Conservation (phyloP, 305 asterid species). For the Fraxinus xanthoxyloides region DNA sequence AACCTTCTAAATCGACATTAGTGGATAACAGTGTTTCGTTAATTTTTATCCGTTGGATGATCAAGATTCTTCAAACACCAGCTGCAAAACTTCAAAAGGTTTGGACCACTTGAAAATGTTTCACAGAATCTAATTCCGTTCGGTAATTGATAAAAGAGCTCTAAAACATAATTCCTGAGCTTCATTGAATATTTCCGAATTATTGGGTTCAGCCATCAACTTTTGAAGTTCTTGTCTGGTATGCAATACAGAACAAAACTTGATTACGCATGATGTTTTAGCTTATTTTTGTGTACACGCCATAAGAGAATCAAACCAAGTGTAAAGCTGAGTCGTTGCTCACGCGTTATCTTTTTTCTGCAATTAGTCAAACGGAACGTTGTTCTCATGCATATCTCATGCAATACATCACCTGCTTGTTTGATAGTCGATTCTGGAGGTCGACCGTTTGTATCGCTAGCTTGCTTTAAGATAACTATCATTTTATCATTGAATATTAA, state of each 20-base stretch:
- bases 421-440: neutral
- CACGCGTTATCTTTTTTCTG: neutral
- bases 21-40: neutral
- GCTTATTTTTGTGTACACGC: no score
- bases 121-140: neutral
- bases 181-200: neutral
- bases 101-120: neutral
- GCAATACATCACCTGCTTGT: slow-evolving; percentile 11
- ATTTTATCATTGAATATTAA: slow-evolving; percentile 23
- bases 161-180: neutral
- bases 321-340: neutral
- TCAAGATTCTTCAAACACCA: neutral
- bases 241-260: no score
- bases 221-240: neutral
- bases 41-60: neutral
- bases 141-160: neutral
- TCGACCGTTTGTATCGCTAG: neutral
- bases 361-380: neutral
- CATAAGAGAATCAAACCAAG: neutral
- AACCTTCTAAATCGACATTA: no score
- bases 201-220: neutral
- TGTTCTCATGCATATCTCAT: neutral
- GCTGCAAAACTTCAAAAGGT: neutral
- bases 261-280: no score
- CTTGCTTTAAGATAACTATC: slow-evolving; percentile 22